A percentile compares a stretch with the other conserved stretches of the same genome.
These are phyloP conservation scores for Zygosaccharomyces siamensis DNA, from an alignment of 805 yeast genomes.

Conservation along the genomic window DNA sequence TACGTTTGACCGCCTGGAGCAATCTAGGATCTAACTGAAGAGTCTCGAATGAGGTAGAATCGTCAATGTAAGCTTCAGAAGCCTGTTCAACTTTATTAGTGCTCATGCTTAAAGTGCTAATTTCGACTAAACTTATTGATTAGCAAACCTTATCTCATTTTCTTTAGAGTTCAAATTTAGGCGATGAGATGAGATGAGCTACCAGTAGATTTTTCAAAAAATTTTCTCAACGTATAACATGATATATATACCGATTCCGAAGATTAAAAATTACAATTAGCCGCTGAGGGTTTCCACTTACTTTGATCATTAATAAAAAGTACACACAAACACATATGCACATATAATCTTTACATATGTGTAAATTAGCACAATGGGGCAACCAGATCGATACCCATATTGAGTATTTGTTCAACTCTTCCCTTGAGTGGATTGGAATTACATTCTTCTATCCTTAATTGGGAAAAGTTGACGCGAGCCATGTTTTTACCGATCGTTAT, in stretches of 20 bases:
- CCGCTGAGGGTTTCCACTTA: background rate
- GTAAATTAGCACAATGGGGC: conserved; percentile 64
- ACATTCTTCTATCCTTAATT: conserved; percentile 63
- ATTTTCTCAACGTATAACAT: conserved; percentile 7
- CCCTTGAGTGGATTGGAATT: conserved; percentile 70
- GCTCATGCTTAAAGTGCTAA: conserved; percentile 16
- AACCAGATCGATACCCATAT: conserved; percentile 71
- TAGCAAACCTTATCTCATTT: background rate
- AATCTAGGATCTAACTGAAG: conserved; percentile 79
- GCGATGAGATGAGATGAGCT: conserved; percentile 25
- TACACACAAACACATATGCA: background rate
- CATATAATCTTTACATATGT: too few relatives aligned
- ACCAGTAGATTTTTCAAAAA: conserved; percentile 13
- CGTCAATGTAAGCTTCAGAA: conserved; percentile 67
- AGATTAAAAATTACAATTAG: background rate
- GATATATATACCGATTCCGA: conserved; percentile 2
- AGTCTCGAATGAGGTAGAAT: conserved; percentile 63
- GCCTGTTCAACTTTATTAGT: conserved; percentile 39
- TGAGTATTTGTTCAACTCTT: conserved; percentile 75
- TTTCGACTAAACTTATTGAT: background rate
- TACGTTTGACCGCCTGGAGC: conserved; percentile 72
- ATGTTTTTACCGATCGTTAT: conserved; percentile 68
- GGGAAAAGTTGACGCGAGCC: conserved; percentile 63
- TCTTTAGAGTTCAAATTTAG: background rate
- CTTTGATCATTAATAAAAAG: background rate